A percentile compares a stretch with the other conserved stretches of the same genome.
These are phyloP conservation scores for Cymbopogon citratus DNA, from an alignment of 176 grass and related monocot species.

Conservation along the genomic window DNA sequence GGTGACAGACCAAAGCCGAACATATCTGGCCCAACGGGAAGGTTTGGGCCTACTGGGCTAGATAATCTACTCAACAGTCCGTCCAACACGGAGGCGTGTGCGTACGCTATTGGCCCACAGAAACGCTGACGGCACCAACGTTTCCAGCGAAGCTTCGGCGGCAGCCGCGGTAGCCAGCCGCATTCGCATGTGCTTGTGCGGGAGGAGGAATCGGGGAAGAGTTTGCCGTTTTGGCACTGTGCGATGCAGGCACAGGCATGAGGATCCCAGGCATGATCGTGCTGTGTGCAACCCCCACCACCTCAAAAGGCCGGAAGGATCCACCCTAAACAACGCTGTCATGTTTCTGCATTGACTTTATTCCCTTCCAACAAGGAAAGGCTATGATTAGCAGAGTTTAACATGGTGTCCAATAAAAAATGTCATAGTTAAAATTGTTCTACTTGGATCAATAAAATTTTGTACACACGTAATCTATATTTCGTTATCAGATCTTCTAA, in stretches of 20 bases:
- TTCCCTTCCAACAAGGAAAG: background rate
- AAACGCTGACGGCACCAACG: background rate
- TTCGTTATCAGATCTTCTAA: background rate
- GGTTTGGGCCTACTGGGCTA: background rate
- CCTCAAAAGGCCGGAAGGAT: background rate
- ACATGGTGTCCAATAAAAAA: background rate
- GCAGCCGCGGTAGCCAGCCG: background rate
- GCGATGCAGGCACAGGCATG: background rate
- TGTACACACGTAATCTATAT: background rate
- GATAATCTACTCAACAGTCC: too few relatives aligned
- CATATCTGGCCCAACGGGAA: background rate
- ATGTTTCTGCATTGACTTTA: background rate
- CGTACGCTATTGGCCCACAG: background rate
- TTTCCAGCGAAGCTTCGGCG: background rate
- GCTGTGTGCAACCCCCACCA: background rate
- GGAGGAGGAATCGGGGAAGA: background rate
- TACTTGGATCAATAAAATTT: background rate
- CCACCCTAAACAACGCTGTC: background rate
- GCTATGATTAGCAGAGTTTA: background rate
- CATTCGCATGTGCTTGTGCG: background rate
- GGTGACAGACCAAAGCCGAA: background rate
- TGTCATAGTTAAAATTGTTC: background rate
- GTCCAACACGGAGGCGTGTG: background rate
- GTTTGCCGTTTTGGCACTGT: background rate
- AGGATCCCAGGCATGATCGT: background rate